Evolutionary conservation across 192 early-diverging fungal species (phyloP), one percentile per base, ranked within the genome.

Genomic region (Helicostylum pulchrum): DNA sequence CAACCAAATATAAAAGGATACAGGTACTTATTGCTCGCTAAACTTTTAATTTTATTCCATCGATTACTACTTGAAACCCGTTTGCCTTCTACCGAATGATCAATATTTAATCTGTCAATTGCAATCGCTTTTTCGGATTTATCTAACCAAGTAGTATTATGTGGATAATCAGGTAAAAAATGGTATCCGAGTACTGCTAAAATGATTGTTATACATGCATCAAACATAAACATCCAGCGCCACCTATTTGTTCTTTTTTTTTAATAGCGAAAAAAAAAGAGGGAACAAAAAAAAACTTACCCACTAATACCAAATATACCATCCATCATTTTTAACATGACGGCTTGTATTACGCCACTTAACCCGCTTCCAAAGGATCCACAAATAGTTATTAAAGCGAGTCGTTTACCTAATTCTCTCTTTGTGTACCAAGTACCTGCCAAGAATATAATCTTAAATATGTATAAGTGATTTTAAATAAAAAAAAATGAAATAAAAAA

Each of bases 141-240:
- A 11, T 39, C 64, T 14, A 76, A 30, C 74, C 74, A 76, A 14
- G 15, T 45, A 0, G 74, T 76, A n/a, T 62, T 76, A 15, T 46
- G 43, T 4, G 74, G 74, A 21, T 76, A 76, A 36, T 76, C 74
- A 23, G 74, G 74, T 51, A 76, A 48, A 43, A 47, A 62, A 36
- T 62, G 17, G 34, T 66, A 67, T 0, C 74, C 74, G 26, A 71
- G 51, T n/a, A 46, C n/a, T 8, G 68, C 58, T 26, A 76, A 54
- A 11, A 67, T 32, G 3, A 47, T 26, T 11, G 74, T 76, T 14
- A 76, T 46, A 21, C 32, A 19, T 6, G 64, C 74, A 49, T 76
- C 74, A 64, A 76, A 67, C 10, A 76, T 31, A 53, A 76, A 76
- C 54, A 70, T 69, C 74, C 74, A 76, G 2, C 74, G 59, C 74